Base-by-base conservation (phyloP, 2,329 filamentous ascomycete genomes). In the Didymella glomerata region DNA sequence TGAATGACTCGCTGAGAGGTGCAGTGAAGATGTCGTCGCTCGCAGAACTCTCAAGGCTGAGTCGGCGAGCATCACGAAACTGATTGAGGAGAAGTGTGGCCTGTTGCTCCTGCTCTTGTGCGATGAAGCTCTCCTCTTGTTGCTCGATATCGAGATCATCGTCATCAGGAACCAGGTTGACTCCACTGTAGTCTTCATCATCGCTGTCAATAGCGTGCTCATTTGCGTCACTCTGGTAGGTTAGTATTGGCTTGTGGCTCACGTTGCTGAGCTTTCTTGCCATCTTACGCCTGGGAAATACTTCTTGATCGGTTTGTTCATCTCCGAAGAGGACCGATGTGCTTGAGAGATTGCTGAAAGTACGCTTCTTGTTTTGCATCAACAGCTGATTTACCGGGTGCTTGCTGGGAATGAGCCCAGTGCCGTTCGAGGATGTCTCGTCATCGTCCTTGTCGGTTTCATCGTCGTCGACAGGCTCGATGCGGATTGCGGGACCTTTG, bases 71-170 rank as follows among this genome's bases (percentile, higher is more conserved):
- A 64, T 73, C 70, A 68, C 70, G 67, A 59, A 71, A 71, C 49
- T 73, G 66, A 57, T 67, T 68, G 54, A 72, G 69, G 20, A 76
- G 62, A 38, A 68, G 63, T 44, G 69, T 71, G 25, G 68, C 65
- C 49, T 69, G 67, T 44, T 74, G 68, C 62, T 70, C 65, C 53
- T 66, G 68, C 22, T 77, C 72, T 52, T 73, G 69, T 10, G 91
- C 81, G 62, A 93, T 91, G 67, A 89, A 86, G 76, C 88, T 84
- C 80, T 93, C 91, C 84, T 95, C 91, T 81, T 87, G 84, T 82
- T 88, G 86, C 71, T 90, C 85, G 55, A 94, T 89, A 75, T 94
- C 91, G 64, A 92, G 89, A 62, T 93, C 91, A 11, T 87, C 89
- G 42, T 75, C 72, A 68, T 93, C 91, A 66, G 86, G 91, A 61